These are phyloP conservation scores for Rhizopogon parksii DNA, from an alignment of 1,284 basidiomycete species.

Conservation along the genomic window DNA sequence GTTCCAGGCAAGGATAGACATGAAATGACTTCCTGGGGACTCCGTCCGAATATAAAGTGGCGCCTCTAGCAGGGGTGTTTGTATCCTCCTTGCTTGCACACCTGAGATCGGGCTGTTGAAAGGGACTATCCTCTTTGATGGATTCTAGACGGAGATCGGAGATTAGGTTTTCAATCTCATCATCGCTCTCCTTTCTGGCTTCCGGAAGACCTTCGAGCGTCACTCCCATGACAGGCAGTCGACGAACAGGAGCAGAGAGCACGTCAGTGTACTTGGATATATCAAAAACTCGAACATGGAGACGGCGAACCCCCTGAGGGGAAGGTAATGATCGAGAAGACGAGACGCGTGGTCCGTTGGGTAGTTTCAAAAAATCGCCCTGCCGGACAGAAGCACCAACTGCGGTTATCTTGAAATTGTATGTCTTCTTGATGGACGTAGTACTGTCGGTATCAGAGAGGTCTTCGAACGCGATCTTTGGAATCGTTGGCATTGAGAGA, in stretches of 20 bases:
- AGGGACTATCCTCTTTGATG: background rate
- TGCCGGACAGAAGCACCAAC: background rate
- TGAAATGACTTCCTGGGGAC: background rate
- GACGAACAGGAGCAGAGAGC: background rate
- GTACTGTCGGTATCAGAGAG: background rate
- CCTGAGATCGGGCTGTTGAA: background rate
- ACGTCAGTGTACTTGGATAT: background rate
- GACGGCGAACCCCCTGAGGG: background rate
- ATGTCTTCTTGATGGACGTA: background rate
- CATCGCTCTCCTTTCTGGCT: background rate
- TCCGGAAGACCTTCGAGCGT: background rate
- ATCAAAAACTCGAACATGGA: background rate
- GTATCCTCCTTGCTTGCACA: background rate
- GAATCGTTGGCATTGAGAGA: conserved; percentile 25
- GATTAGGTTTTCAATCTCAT: background rate
- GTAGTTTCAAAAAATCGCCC: background rate
- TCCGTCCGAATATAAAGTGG: background rate
- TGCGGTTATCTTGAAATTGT: background rate
- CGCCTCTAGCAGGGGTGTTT: background rate
- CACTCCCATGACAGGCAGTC: background rate
- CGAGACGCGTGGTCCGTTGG: background rate
- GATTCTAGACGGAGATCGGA: background rate
- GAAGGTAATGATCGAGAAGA: background rate
- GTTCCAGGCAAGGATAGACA: background rate
- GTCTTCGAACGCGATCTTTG: conserved; percentile 19